Conservation (phyloP, 1,284 basidiomycete species). For the Puccinia novopanici region DNA sequence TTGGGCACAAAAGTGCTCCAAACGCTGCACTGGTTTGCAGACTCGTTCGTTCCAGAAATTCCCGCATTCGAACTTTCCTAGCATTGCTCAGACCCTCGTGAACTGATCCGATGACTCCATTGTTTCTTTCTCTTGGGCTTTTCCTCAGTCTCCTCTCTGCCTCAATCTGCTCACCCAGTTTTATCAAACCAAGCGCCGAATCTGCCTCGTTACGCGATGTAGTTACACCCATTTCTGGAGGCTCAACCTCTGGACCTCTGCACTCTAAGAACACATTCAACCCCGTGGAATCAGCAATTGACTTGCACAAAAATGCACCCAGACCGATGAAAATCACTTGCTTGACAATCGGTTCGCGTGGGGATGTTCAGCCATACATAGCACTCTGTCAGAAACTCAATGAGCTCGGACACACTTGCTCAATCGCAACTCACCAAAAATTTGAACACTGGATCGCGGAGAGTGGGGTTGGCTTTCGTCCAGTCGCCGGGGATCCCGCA, state of each 20-base stretch:
- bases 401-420: slow-evolving; percentile 66
- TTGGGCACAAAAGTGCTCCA: too few relatives aligned
- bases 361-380: slow-evolving; percentile 73
- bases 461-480: slow-evolving; percentile 65
- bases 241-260: not conserved
- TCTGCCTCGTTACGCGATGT: not conserved
- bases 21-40: too few relatives aligned
- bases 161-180: not conserved
- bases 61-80: too few relatives aligned
- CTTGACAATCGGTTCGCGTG: slow-evolving; percentile 60
- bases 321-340: slow-evolving; percentile 24
- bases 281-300: not conserved
- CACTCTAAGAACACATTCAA: not conserved
- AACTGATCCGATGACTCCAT: too few relatives aligned
- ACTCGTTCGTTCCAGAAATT: too few relatives aligned
- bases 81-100: too few relatives aligned
- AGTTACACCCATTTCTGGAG: not conserved
- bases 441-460: slow-evolving; percentile 67
- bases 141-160: not conserved
- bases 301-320: slow-evolving; percentile 4
- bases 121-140: too few relatives aligned
- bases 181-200: too few relatives aligned
- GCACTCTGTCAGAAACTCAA: slow-evolving; percentile 67
- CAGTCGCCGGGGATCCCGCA: slow-evolving; percentile 67
- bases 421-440: slow-evolving; percentile 70